These are phyloP conservation scores for Diospyros lotus DNA, from an alignment of 148 eudicot genomes.

Conservation along the genomic window DNA sequence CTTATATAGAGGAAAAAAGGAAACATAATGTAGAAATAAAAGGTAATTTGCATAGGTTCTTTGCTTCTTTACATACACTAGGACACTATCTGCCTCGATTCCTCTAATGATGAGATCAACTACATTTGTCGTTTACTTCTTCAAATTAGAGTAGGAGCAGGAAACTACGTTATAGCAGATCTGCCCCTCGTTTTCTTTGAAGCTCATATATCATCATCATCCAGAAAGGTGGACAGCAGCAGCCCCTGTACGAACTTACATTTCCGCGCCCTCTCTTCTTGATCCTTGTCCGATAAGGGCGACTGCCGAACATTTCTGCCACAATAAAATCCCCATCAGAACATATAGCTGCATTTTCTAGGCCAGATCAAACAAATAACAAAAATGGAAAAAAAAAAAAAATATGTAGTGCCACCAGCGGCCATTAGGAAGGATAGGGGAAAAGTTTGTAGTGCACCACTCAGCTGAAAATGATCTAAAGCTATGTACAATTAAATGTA, in stretches of 20 bases:
- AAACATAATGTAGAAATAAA: no score
- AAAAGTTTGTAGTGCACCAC: neutral
- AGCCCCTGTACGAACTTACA: slow-evolving; percentile 69
- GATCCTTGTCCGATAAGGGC: slow-evolving; percentile 63
- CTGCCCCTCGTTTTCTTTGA: neutral
- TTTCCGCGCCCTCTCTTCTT: slow-evolving; percentile 66
- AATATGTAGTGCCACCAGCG: neutral
- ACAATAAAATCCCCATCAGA: neutral
- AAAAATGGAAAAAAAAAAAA: neutral
- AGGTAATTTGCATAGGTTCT: neutral
- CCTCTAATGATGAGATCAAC: slow-evolving; percentile 10
- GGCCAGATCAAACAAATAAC: neutral
- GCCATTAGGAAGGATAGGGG: neutral
- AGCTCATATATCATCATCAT: slow-evolving; percentile 36
- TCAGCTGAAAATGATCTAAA: no score
- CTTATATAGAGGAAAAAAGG: no score
- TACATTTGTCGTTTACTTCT: slow-evolving; percentile 10
- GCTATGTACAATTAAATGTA: no score
- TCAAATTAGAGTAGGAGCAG: neutral
- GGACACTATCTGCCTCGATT: neutral
- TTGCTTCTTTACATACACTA: slow-evolving; percentile 1
- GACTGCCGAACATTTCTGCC: slow-evolving; percentile 30
- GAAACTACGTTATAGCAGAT: neutral
- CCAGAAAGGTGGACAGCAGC: slow-evolving; percentile 63
- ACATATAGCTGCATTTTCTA: no score